Evolutionary conservation across 2,329 filamentous ascomycete genomes (phyloP).

Genomic region (Cyphellophora europaea): DNA sequence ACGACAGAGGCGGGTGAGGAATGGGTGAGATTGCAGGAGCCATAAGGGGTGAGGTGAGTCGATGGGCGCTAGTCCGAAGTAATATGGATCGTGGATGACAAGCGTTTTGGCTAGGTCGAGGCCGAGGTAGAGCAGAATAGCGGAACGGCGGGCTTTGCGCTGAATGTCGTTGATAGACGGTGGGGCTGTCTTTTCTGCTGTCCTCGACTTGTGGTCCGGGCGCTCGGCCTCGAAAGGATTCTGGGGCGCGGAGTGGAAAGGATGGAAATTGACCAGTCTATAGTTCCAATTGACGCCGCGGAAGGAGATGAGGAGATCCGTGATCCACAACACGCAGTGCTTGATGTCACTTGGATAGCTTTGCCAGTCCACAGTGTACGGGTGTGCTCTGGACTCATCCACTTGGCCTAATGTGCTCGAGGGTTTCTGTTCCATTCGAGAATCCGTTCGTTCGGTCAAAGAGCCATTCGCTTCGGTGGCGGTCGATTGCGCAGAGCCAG

Average conservation of each 20-base stretch:
- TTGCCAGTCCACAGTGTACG: constrained; percentile 9
- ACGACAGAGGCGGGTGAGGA: constrained; percentile 36
- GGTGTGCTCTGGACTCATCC: not conserved
- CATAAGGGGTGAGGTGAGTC: constrained; percentile 28
- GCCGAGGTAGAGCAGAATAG: constrained; percentile 52
- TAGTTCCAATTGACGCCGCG: constrained; percentile 54
- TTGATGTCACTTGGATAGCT: constrained; percentile 38
- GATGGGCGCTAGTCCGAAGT: constrained; percentile 48
- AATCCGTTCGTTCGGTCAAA: not conserved
- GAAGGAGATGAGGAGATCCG: constrained; percentile 49
- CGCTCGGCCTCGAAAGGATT: constrained; percentile 10
- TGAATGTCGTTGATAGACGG: constrained; percentile 7
- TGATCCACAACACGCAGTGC: constrained; percentile 49
- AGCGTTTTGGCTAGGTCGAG: constrained; percentile 62
- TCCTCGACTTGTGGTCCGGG: constrained; percentile 1
- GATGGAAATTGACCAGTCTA: no score
- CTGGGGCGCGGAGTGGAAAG: no score
- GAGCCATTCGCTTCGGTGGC: constrained; percentile 1
- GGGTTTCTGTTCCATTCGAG: not conserved
- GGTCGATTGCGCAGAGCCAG: constrained; percentile 1
- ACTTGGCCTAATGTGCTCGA: not conserved
- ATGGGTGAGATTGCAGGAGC: constrained; percentile 20
- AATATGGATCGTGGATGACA: constrained; percentile 72
- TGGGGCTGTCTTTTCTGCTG: constrained; percentile 4
- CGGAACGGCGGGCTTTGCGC: constrained; percentile 12